These are phyloP conservation scores for Speleostelium caveatum DNA, from an alignment of 78 protist genomes.

Conservation along the genomic window DNA sequence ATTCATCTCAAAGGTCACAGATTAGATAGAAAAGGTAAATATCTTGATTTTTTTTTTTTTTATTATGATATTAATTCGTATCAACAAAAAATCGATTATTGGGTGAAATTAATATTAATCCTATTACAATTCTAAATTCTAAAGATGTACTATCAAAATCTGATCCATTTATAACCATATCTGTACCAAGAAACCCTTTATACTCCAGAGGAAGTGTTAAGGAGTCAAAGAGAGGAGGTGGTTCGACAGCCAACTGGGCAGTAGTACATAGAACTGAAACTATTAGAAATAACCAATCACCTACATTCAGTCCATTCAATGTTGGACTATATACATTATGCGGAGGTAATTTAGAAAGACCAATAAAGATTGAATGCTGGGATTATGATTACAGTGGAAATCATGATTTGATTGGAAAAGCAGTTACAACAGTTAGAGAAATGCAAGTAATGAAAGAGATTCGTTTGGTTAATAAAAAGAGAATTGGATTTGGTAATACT, in stretches of 20 bases:
- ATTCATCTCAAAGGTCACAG: slow-evolving; percentile 50
- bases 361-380: slow-evolving; percentile 46
- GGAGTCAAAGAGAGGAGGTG: slow-evolving; percentile 30
- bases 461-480: slow-evolving; percentile 52
- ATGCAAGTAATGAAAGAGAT: slow-evolving; percentile 64
- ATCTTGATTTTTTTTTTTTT: too few species aligned
- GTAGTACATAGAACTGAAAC: slow-evolving; percentile 69
- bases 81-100: too few species aligned
- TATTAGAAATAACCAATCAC: slow-evolving; percentile 49
- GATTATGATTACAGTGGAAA: slow-evolving; percentile 55
- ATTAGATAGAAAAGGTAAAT: slow-evolving; percentile 45
- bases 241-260: slow-evolving; percentile 38
- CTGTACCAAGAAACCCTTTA: slow-evolving; percentile 61
- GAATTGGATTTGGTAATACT: slow-evolving; percentile 50
- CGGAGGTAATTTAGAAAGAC: slow-evolving; percentile 72
- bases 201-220: neutral
- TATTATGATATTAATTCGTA: too few species aligned
- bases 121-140: too few species aligned
- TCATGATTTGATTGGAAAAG: slow-evolving; percentile 60
- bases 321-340: slow-evolving; percentile 23
- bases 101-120: too few species aligned
- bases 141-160: slow-evolving; percentile 66
- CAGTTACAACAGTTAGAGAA: slow-evolving; percentile 50
- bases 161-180: slow-evolving; percentile 72
- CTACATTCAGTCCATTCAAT: slow-evolving; percentile 50